Evolutionary conservation across 1,284 basidiomycete genomes (phyloP), one percentile per base, ranked within the genome.

Genomic region (Coniferiporia weirii): DNA sequence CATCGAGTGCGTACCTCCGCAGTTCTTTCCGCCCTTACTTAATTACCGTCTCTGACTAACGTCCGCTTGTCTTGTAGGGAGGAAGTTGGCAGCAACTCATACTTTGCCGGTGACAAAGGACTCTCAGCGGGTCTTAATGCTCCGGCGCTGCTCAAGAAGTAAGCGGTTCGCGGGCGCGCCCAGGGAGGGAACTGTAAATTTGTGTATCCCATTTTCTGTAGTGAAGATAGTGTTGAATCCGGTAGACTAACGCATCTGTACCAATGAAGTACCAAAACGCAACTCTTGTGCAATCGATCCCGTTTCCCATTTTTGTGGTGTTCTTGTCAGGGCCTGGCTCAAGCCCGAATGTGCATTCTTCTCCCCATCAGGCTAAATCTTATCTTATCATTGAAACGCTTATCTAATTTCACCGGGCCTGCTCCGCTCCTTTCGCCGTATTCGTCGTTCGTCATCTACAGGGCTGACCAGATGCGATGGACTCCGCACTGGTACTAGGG

Each of bases 21-120:
- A 10, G 45, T 17, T 59, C 52, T 45, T 17, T 17, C 34, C 3
- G 52, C 12, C 48, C 52, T 48, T 49, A 46, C 51, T 56, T 17
- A 36, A 52, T 13, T 20, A 27, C 40, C 55, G 15, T 46, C 20
- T 43, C 36, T 52, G 45, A 34, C 44, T 20, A 40, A 50, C 17
- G 52, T 48, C 17, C 43, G 44, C 36, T 17, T 36, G 10, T 40
- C 65, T 22, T 65, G 20, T 53, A 93, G 90, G 80, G 92, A 91
- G 77, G 89, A 94, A 74, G 79, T 95, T 66, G 65, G 68, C 53
- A 82, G 75, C 64, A 76, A 83, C 66, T 83, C 82, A 44, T 80
- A 79, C 66, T 95, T 80, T 70, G 93, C 93, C 63, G 92, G 87
- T 63, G 83, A 79, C 66, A 83, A 82, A 73, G 94, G 93, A 61